phyloP scores from a whole-genome alignment of 345 rosid genomes.

The Corymbia maculata region DNA sequence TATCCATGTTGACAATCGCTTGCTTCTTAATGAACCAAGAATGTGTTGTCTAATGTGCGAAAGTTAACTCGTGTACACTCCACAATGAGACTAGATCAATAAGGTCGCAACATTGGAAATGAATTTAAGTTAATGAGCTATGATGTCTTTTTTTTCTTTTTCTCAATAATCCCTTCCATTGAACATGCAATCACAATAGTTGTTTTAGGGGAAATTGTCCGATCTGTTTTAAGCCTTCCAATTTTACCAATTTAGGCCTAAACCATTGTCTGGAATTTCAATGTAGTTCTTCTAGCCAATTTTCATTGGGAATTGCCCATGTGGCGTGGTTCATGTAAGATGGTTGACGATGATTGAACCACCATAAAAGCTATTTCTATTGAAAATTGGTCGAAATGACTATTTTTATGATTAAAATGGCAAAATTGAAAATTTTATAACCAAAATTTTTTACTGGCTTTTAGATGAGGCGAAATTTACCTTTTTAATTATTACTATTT shows the following conservation, averaged over 20 bases:
- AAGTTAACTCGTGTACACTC: neutral
- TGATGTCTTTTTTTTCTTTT: neutral
- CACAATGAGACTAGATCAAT: neutral
- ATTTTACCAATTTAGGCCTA: neutral
- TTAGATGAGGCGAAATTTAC: neutral
- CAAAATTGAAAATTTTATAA: accelerated
- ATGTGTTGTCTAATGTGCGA: neutral
- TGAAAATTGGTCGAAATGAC: accelerated
- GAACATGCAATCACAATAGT: neutral
- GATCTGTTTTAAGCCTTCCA: accelerated
- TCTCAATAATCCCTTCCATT: neutral
- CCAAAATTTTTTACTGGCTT: accelerated
- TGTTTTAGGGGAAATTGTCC: neutral
- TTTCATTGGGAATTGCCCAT: neutral
- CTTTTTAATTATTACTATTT: neutral
- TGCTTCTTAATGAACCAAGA: neutral
- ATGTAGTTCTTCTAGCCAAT: neutral
- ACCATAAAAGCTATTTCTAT: accelerated
- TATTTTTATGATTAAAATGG: neutral
- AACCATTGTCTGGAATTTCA: neutral
- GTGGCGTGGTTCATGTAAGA: neutral
- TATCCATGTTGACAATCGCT: neutral
- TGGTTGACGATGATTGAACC: neutral
- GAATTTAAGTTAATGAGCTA: neutral
- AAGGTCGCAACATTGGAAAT: neutral